A percentile compares a stretch with the other conserved stretches of the same genome.
Conservation (phyloP, 768 basidiomycete genomes). For the Tylopilus balloui region DNA sequence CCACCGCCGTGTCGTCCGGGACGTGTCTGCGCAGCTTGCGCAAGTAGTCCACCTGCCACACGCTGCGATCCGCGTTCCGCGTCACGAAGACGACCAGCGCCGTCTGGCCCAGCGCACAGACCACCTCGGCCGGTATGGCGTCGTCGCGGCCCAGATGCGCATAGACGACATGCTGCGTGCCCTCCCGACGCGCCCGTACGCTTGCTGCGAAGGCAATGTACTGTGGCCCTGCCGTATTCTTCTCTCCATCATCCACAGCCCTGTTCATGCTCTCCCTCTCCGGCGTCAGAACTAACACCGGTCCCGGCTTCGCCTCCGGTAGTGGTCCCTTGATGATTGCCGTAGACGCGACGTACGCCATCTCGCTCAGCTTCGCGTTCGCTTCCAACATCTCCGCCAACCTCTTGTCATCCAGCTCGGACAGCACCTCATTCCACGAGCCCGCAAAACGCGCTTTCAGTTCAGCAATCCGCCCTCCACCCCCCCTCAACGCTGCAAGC, state of each 20-base stretch:
- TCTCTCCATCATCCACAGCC: slow-evolving; percentile 55
- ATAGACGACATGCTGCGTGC: slow-evolving; percentile 48
- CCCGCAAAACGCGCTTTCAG: slow-evolving; percentile 53
- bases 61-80: slow-evolving; percentile 48
- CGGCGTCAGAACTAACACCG: slow-evolving; percentile 52
- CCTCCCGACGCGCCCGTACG: slow-evolving; percentile 30
- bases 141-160: slow-evolving; percentile 5
- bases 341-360: slow-evolving; percentile 46
- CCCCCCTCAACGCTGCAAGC: slow-evolving; percentile 35
- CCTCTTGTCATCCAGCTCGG: slow-evolving; percentile 24
- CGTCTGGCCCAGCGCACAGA: background rate
- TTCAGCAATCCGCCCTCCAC: slow-evolving; percentile 42
- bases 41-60: slow-evolving; percentile 50
- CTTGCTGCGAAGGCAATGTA: slow-evolving; percentile 46
- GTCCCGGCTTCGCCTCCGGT: slow-evolving; percentile 30
- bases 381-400: slow-evolving; percentile 31
- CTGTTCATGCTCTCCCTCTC: slow-evolving; percentile 52
- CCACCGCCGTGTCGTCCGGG: slow-evolving; percentile 29
- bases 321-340: slow-evolving; percentile 43
- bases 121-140: slow-evolving; percentile 3
- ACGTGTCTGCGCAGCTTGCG: slow-evolving; percentile 23
- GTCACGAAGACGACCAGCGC: slow-evolving; percentile 45
- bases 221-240: slow-evolving; percentile 56
- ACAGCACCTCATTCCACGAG: slow-evolving; percentile 40
- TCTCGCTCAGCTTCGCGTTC: slow-evolving; percentile 40